Evolutionary conservation across 177 flowering plant species (phyloP).

Genomic region (Tripterygium wilfordii): DNA sequence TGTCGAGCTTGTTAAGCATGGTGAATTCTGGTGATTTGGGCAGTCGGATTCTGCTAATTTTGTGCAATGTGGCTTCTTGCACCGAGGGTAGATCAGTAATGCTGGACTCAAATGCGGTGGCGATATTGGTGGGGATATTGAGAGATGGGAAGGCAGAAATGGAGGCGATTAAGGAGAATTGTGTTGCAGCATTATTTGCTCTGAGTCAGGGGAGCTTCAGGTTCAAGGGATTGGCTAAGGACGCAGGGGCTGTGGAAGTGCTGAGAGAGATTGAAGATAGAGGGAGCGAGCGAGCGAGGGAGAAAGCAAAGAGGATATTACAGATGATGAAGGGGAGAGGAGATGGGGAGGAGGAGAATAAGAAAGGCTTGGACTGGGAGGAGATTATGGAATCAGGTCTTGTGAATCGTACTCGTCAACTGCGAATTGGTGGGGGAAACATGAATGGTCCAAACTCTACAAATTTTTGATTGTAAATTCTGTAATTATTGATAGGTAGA

Average conservation of each 20-base stretch:
- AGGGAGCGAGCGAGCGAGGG: slow-evolving; percentile 70
- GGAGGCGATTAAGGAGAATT: slow-evolving; percentile 61
- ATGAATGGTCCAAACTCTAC: slow-evolving; percentile 32
- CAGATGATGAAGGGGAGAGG: slow-evolving; percentile 50
- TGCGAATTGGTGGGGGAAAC: slow-evolving; percentile 21
- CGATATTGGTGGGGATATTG: slow-evolving; percentile 48
- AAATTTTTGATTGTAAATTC: slow-evolving; percentile 25
- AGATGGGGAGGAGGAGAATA: slow-evolving; percentile 25
- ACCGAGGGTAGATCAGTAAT: slow-evolving; percentile 71
- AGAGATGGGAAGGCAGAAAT: slow-evolving; percentile 21
- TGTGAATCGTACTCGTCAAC: slow-evolving; percentile 26
- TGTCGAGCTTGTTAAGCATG: slow-evolving; percentile 46
- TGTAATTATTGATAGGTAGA: neutral
- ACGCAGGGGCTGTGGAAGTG: slow-evolving; percentile 73
- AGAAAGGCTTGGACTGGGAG: slow-evolving; percentile 27
- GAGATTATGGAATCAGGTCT: slow-evolving; percentile 27
- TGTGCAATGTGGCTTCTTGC: slow-evolving; percentile 75
- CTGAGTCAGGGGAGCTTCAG: slow-evolving; percentile 76
- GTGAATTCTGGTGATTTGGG: slow-evolving; percentile 30
- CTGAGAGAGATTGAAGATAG: slow-evolving; percentile 61
- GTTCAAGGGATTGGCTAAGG: slow-evolving; percentile 77
- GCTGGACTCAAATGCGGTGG: slow-evolving; percentile 79
- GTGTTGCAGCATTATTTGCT: slow-evolving; percentile 69
- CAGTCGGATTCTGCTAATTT: slow-evolving; percentile 48
- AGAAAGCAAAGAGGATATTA: slow-evolving; percentile 71